Conservation (phyloP, 176 grass and related monocot species). For the bread wheat (Triticum aestivum) region DNA sequence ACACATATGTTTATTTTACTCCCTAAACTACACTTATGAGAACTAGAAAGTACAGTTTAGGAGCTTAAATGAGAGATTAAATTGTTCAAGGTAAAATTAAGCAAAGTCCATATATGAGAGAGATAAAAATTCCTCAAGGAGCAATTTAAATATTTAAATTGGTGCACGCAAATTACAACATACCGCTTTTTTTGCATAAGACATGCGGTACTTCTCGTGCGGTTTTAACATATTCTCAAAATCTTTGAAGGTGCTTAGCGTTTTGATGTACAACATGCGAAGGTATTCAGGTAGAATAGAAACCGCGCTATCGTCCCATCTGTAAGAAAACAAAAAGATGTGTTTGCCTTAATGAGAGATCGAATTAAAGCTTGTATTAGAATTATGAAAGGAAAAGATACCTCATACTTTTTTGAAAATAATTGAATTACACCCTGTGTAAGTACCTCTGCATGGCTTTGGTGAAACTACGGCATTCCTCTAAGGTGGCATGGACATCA, state of each 20-base stretch:
- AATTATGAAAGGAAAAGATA: no score
- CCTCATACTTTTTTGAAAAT: background rate
- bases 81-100: no score
- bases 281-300: slow-evolving; percentile 21
- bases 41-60: no score
- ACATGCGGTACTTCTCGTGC: slow-evolving; percentile 24
- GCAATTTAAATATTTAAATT: no score
- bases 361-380: no score
- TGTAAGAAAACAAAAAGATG: background rate
- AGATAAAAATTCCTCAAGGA: no score
- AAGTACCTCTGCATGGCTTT: slow-evolving; percentile 13
- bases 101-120: no score
- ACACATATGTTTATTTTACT: no score
- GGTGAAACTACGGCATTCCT: slow-evolving; percentile 6
- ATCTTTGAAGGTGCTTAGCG: background rate
- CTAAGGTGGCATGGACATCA: slow-evolving; percentile 22
- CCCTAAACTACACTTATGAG: no score
- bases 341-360: no score
- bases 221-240: slow-evolving; percentile 1
- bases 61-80: no score
- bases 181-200: slow-evolving; percentile 22
- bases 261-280: background rate
- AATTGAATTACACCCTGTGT: background rate
- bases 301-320: slow-evolving; percentile 6
- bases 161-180: no score